These are phyloP conservation scores for Physcomitrium patens DNA, from an alignment of 225 moss, liverwort and hornwort species.

Conservation along the genomic window DNA sequence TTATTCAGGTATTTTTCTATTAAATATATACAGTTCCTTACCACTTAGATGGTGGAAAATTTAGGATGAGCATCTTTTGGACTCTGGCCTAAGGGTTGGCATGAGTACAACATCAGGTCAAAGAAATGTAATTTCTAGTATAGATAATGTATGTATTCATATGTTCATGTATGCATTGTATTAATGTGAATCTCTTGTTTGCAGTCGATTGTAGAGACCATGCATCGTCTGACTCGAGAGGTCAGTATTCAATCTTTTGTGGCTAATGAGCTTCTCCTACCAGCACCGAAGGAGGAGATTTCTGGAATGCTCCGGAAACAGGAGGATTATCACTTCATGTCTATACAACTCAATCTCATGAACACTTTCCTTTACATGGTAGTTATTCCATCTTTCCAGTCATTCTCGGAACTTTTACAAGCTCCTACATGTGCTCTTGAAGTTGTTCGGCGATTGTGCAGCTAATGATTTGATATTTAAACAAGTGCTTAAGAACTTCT, in stretches of 20 bases:
- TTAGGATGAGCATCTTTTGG: background rate
- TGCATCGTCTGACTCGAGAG: constrained; percentile 58
- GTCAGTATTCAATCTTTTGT: constrained; percentile 57
- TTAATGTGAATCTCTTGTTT: constrained; percentile 6
- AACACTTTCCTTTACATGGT: constrained; percentile 78
- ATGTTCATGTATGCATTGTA: background rate
- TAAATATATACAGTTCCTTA: background rate
- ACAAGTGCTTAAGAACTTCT: too few relatives aligned
- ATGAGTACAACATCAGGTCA: background rate
- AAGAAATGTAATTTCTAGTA: background rate
- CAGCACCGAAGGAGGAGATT: constrained; percentile 54
- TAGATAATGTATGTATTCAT: background rate
- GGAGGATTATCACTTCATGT: constrained; percentile 61
- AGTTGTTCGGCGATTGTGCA: background rate
- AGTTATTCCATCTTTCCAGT: constrained; percentile 23
- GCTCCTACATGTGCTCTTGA: background rate
- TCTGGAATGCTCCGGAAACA: constrained; percentile 55
- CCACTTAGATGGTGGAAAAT: background rate
- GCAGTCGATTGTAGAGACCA: constrained; percentile 66
- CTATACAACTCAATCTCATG: constrained; percentile 63
- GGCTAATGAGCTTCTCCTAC: constrained; percentile 67
- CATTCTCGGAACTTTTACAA: background rate
- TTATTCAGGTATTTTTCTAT: constrained; percentile 52
- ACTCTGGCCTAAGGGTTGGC: background rate
- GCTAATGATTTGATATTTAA: background rate